Base-by-base conservation (phyloP, 257 asterid species). In the Eustoma russellianum region DNA sequence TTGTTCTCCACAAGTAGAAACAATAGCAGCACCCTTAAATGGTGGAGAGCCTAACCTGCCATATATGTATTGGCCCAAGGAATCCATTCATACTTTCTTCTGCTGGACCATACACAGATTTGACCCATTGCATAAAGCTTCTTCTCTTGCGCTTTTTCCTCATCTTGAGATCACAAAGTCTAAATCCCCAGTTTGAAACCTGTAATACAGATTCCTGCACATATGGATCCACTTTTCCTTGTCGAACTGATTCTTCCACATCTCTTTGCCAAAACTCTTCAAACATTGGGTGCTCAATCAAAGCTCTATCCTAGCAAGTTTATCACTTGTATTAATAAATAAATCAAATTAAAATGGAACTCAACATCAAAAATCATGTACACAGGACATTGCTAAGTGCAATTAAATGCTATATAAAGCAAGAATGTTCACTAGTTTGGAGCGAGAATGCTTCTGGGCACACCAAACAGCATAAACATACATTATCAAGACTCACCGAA, bases 181-280 rank as follows among this genome's bases (percentile, higher is more conserved):
- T 76, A 81, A 91, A 91, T 52, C 95, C 94, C 98, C 97, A 91
- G 63, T 80, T 65, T 5, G 97, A 84, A 61, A 91, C 93, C 78
- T 73, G 96, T 46, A 85, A 62, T 48, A 67, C 79, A 43, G 97
- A 89, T 74, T 91, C 98, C 78, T 91, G 89, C 11, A 87, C 79
- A 63, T 87, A 88, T 45, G 97, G 94, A 61, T 67, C 74, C 30
- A 65, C 82, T 40, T 80, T 85, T 49, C 49, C 74, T 56, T 84
- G 98, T 24, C 94, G 78, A 48, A 84, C 89, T 4, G 98, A 87
- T 77, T 91, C 98, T 65, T 91, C 98, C 28, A 87, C 73, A 41
- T 87, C 91, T 61, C 96, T 82, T 60, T 74, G 88, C 96, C 96
- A 87, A 64, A 80, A 82, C 40, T 77, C 78, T 77, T 72, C 61